Percentiles rank a stretch among this genome's conserved stretches.
These are phyloP conservation scores for Kalaharituber pfeilii DNA, from an alignment of 2,329 filamentous ascomycete genomes.

Conservation along the genomic window DNA sequence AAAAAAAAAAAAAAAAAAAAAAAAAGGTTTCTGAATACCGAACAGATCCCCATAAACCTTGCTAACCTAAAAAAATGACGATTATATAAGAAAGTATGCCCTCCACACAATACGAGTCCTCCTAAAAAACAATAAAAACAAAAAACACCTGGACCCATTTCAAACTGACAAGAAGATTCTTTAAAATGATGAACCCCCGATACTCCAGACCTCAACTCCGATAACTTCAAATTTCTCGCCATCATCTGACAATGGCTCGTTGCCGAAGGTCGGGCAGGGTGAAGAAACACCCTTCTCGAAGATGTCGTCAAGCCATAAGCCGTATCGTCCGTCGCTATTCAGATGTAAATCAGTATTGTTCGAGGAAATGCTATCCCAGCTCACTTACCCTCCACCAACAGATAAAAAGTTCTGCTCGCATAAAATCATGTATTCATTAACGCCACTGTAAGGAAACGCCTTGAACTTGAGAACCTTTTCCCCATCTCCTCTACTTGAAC, in stretches of 20 bases:
- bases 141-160: too few relatives aligned
- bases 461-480: conserved; percentile 62
- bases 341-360: background rate
- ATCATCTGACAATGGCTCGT: conserved; percentile 82
- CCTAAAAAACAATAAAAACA: too few relatives aligned
- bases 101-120: too few relatives aligned
- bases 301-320: conserved; percentile 77
- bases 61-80: too few relatives aligned
- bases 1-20: too few relatives aligned
- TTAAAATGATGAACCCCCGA: conserved; percentile 38
- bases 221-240: conserved; percentile 81
- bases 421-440: conserved; percentile 93
- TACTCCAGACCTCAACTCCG: conserved; percentile 84
- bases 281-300: conserved; percentile 72
- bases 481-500: conserved; percentile 21
- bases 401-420: conserved; percentile 75
- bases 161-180: too few relatives aligned
- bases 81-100: too few relatives aligned
- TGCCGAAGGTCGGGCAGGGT: conserved; percentile 78
- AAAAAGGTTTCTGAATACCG: too few relatives aligned
- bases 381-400: conserved; percentile 54
- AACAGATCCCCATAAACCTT: too few relatives aligned
- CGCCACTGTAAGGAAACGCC: conserved; percentile 85
- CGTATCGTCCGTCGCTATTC: conserved; percentile 60
- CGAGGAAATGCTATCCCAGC: background rate